These are phyloP conservation scores for Fistulifera solaris DNA, from an alignment of 108 stramenopile species.

Conservation along the genomic window DNA sequence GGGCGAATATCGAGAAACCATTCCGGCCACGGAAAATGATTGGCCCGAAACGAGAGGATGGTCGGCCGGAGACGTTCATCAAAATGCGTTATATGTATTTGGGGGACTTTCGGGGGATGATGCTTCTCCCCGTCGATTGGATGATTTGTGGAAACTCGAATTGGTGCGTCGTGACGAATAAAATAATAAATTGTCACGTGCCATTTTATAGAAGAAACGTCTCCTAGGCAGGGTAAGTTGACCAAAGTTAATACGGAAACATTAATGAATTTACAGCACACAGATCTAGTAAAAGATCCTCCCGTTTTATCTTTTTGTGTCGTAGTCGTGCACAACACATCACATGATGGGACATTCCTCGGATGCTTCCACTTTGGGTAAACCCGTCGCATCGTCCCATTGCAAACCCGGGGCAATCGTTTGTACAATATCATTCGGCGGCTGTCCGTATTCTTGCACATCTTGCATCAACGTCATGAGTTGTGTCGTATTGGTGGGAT, in stretches of 20 bases:
- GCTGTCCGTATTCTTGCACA: constrained; percentile 88
- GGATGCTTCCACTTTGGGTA: constrained; percentile 35
- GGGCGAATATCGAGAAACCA: constrained; percentile 10
- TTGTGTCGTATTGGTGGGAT: constrained; percentile 71
- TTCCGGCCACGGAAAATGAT: not conserved
- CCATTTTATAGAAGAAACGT: too few relatives aligned
- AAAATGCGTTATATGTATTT: constrained; percentile 33
- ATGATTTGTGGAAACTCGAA: constrained; percentile 40
- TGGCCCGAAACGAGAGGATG: constrained; percentile 51
- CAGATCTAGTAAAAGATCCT: too few relatives aligned
- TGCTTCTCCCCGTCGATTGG: constrained; percentile 28
- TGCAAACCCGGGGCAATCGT: constrained; percentile 95
- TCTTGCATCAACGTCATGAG: constrained; percentile 88
- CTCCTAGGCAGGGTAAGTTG: too few relatives aligned
- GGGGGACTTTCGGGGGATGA: constrained; percentile 65
- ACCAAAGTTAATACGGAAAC: too few relatives aligned
- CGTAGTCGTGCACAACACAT: too few relatives aligned
- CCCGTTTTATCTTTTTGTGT: too few relatives aligned
- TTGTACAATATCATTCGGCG: constrained; percentile 90
- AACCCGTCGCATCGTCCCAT: constrained; percentile 81
- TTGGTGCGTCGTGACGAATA: not conserved
- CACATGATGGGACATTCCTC: constrained; percentile 1
- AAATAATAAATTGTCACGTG: too few relatives aligned
- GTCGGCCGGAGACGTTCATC: constrained; percentile 26
- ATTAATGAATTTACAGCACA: too few relatives aligned